Evolutionary conservation across 495 filamentous ascomycete species (phyloP).

Genomic region (Clohesyomyces aquaticus): DNA sequence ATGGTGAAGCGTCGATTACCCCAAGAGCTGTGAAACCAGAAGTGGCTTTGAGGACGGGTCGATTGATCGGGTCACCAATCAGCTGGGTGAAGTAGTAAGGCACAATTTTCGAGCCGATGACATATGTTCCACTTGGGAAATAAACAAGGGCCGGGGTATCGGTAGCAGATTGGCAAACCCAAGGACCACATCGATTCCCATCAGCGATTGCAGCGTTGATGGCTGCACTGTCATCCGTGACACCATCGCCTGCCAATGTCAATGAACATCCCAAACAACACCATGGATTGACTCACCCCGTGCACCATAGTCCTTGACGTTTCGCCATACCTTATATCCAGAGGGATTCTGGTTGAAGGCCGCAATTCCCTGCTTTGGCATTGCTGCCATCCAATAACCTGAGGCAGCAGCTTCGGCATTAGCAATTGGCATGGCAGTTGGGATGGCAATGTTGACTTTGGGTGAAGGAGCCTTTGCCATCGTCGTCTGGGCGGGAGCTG

Average conservation of each 20-base stretch:
- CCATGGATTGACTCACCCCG: slow-evolving; percentile 32
- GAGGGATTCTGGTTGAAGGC: slow-evolving; percentile 41
- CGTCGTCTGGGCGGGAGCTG: background rate
- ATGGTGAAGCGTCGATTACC: slow-evolving; percentile 49
- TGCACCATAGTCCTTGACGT: slow-evolving; percentile 68
- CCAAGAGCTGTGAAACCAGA: slow-evolving; percentile 44
- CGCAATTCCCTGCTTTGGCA: slow-evolving; percentile 38
- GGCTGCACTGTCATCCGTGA: slow-evolving; percentile 83
- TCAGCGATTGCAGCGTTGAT: slow-evolving; percentile 83
- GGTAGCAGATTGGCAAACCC: slow-evolving; percentile 80
- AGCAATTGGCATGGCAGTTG: background rate
- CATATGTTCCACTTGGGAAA: slow-evolving; percentile 47
- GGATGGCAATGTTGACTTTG: background rate
- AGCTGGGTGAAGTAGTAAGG: slow-evolving; percentile 50
- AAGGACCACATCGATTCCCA: slow-evolving; percentile 71
- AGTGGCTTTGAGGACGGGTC: slow-evolving; percentile 48
- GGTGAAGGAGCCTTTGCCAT: background rate
- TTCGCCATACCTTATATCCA: slow-evolving; percentile 79
- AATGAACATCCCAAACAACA: background rate
- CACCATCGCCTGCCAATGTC: slow-evolving; percentile 64
- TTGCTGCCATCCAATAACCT: slow-evolving; percentile 36
- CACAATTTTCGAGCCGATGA: slow-evolving; percentile 39
- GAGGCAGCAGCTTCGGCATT: slow-evolving; percentile 9
- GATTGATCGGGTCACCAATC: slow-evolving; percentile 47
- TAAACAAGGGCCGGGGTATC: slow-evolving; percentile 54